These are phyloP conservation scores for Xylaria sp. DNA, from an alignment of 2,329 filamentous ascomycete species.

Conservation along the genomic window DNA sequence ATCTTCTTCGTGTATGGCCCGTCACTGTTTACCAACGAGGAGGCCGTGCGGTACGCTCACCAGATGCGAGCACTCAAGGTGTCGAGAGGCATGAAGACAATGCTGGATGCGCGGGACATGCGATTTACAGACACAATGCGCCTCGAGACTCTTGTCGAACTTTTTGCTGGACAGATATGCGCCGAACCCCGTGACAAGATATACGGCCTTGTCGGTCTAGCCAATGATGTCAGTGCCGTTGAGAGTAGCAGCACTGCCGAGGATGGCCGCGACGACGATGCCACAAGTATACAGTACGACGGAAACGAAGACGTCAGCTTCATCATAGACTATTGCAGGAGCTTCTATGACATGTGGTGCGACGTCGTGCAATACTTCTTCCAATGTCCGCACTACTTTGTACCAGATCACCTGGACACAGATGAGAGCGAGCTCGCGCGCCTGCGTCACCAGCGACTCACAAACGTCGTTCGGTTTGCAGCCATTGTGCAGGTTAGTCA, in stretches of 20 bases:
- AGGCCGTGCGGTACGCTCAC: too few species aligned
- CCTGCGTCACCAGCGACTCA: slow-evolving; percentile 20
- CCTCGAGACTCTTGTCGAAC: slow-evolving; percentile 17
- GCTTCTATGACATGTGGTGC: slow-evolving; percentile 28
- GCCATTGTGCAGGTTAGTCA: slow-evolving; percentile 17
- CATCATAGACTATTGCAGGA: slow-evolving; percentile 27
- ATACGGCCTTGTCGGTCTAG: slow-evolving; percentile 23
- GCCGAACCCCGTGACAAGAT: slow-evolving; percentile 23
- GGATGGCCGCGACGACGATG: neutral
- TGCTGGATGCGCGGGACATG: too few species aligned
- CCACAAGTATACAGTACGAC: neutral
- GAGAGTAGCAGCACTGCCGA: neutral
- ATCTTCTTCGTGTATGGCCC: too few species aligned
- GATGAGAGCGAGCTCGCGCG: slow-evolving; percentile 7
- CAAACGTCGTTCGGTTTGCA: slow-evolving; percentile 24
- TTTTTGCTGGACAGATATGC: slow-evolving; percentile 21
- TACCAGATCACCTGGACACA: slow-evolving; percentile 7
- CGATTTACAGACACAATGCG: too few species aligned
- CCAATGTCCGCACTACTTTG: slow-evolving; percentile 19
- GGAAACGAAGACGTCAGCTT: slow-evolving; percentile 10
- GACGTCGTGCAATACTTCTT: slow-evolving; percentile 23
- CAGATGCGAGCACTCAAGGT: too few species aligned
- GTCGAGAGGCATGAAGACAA: too few species aligned
- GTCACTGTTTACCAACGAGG: too few species aligned
- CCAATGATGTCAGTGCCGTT: slow-evolving; percentile 23